Conservation (phyloP, 106 monocot species). For the Apostasia shenzhenica region DNA sequence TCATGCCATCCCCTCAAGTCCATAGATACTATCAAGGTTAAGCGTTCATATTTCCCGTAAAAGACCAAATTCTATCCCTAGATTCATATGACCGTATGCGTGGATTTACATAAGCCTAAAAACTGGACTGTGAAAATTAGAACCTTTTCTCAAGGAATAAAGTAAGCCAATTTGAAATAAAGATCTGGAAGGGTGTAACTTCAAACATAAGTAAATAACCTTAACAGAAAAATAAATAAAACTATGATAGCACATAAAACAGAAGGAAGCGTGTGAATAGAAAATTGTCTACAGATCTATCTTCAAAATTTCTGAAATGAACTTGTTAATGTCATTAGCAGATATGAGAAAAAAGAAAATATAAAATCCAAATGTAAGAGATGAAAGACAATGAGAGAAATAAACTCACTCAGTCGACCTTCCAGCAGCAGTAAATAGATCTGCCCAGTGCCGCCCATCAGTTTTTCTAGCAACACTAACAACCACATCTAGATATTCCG, state of each 20-base stretch:
- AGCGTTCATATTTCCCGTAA: not conserved
- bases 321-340: not conserved
- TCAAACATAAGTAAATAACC: no score
- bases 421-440: conserved; percentile 94
- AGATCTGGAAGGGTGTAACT: no score
- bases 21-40: not conserved
- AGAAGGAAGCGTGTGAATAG: not conserved
- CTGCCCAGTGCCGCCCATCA: conserved; percentile 97
- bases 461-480: conserved; percentile 99
- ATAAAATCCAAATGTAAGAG: not conserved
- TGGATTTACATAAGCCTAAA: no score
- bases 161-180: not conserved
- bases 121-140: not conserved
- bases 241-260: not conserved
- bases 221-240: no score
- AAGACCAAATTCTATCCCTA: not conserved
- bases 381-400: not conserved
- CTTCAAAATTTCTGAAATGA: not conserved
- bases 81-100: no score
- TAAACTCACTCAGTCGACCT: conserved; percentile 94
- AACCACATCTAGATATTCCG: conserved; percentile 97
- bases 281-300: conserved; percentile 1
- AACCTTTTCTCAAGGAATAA: not conserved
- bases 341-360: no score
- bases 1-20: not conserved